Conservation (phyloP, 2,329 filamentous ascomycete genomes). For the Aspergillus cejpii region DNA sequence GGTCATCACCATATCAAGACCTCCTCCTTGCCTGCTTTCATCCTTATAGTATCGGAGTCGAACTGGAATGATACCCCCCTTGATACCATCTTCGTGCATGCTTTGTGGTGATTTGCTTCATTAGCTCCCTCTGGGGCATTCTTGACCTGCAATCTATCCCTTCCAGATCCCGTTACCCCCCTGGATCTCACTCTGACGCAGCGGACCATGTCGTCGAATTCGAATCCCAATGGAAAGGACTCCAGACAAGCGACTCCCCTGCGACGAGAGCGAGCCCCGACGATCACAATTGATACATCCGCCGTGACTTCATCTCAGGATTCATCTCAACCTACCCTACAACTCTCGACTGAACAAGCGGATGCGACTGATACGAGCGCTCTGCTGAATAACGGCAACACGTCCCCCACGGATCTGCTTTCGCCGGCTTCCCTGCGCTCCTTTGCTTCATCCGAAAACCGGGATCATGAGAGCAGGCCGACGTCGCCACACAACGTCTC, state of each 20-base stretch:
- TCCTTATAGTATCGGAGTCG: no score
- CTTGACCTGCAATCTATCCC: constrained; percentile 15
- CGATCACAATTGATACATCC: constrained; percentile 53
- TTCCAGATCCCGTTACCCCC: constrained; percentile 1
- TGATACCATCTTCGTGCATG: constrained; percentile 9
- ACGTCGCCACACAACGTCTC: constrained; percentile 63
- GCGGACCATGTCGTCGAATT: constrained; percentile 29
- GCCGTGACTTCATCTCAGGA: constrained; percentile 42
- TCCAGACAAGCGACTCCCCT: constrained; percentile 27
- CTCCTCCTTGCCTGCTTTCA: neutral
- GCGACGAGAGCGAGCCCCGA: constrained; percentile 44
- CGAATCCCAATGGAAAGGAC: constrained; percentile 23
- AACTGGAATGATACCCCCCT: constrained; percentile 5
- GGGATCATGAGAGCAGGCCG: constrained; percentile 51
- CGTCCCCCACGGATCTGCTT: constrained; percentile 47
- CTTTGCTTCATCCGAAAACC: constrained; percentile 53
- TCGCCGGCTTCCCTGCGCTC: constrained; percentile 48
- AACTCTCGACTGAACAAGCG: constrained; percentile 33
- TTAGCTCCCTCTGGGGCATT: constrained; percentile 18
- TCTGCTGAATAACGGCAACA: constrained; percentile 26
- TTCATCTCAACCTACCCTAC: constrained; percentile 32
- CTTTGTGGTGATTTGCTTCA: constrained; percentile 6
- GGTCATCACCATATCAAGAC: no score
- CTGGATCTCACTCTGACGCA: constrained; percentile 5
- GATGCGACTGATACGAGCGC: constrained; percentile 27